Percentiles rank a stretch among this genome's conserved stretches.
phyloP scores from a whole-genome alignment of 768 basidiomycete species.

The Kwoniella mangroviensis region DNA sequence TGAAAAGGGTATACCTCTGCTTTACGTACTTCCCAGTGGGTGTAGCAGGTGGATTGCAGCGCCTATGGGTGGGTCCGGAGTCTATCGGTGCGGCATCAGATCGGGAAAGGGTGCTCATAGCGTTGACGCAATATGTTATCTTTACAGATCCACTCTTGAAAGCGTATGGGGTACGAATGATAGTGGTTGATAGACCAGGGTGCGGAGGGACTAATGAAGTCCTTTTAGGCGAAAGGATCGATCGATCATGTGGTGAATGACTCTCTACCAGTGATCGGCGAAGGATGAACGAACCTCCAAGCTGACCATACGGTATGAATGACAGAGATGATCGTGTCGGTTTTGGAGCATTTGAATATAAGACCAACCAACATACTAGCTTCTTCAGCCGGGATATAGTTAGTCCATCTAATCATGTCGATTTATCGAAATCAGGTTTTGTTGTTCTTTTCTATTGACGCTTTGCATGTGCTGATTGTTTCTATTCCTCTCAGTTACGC shows the following conservation, averaged over 20 bases:
- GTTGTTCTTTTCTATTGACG: neutral
- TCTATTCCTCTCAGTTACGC: slow-evolving; percentile 32
- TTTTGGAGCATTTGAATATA: slow-evolving; percentile 44
- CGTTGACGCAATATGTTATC: neutral
- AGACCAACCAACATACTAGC: slow-evolving; percentile 41
- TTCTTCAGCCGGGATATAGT: slow-evolving; percentile 52
- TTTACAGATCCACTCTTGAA: slow-evolving; percentile 42
- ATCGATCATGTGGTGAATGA: slow-evolving; percentile 39
- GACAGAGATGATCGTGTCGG: slow-evolving; percentile 47
- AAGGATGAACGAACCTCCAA: neutral
- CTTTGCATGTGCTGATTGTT: neutral
- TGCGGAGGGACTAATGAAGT: slow-evolving; percentile 45
- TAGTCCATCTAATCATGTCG: slow-evolving; percentile 4
- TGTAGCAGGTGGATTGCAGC: slow-evolving; percentile 49
- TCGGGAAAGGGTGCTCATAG: neutral
- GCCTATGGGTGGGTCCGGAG: slow-evolving; percentile 34
- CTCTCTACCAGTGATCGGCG: neutral
- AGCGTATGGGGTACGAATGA: slow-evolving; percentile 43
- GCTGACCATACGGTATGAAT: neutral
- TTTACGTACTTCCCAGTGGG: slow-evolving; percentile 46
- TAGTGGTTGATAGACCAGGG: slow-evolving; percentile 52
- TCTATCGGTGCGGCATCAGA: neutral
- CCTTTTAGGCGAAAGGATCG: slow-evolving; percentile 39
- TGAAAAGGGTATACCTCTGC: slow-evolving; percentile 42
- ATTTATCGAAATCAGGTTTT: neutral